phyloP scores from a whole-genome alignment of 768 basidiomycete species.

The Boletales sp. region DNA sequence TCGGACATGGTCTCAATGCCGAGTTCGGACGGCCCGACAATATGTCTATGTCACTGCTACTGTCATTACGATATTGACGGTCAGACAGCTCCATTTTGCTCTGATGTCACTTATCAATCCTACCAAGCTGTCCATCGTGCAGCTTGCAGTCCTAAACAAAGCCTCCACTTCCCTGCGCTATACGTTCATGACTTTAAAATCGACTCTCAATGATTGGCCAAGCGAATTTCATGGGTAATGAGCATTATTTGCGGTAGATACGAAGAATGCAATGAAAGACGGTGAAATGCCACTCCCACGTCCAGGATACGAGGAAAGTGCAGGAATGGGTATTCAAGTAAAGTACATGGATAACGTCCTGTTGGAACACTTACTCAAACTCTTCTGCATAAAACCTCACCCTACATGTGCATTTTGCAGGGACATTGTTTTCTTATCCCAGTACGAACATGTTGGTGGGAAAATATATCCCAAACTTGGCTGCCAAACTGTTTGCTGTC shows the following conservation, averaged over 20 bases:
- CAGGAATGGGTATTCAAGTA: constrained; percentile 18
- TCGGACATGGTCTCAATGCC: constrained; percentile 5
- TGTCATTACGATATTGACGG: neutral
- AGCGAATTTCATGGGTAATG: constrained; percentile 16
- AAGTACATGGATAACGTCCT: constrained; percentile 5
- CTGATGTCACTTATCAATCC: constrained; percentile 24
- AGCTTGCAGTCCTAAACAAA: constrained; percentile 30
- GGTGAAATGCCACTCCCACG: constrained; percentile 24
- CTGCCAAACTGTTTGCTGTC: constrained; percentile 83
- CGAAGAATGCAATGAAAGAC: constrained; percentile 24
- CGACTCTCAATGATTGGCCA: constrained; percentile 7
- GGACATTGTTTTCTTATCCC: constrained; percentile 51
- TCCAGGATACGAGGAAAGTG: constrained; percentile 5
- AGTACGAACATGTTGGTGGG: constrained; percentile 64
- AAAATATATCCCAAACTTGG: constrained; percentile 96
- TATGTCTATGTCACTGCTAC: neutral
- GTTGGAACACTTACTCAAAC: no score
- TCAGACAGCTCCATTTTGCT: constrained; percentile 26
- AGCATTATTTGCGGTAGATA: constrained; percentile 16
- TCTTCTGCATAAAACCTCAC: neutral
- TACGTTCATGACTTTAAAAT: constrained; percentile 18
- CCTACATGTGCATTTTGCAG: constrained; percentile 26
- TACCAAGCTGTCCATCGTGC: constrained; percentile 24
- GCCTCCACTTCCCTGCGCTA: constrained; percentile 19
- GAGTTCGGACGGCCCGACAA: constrained; percentile 17